phyloP scores from a whole-genome alignment of 2,329 filamentous ascomycete species.

The Alternaria consortialis region DNA sequence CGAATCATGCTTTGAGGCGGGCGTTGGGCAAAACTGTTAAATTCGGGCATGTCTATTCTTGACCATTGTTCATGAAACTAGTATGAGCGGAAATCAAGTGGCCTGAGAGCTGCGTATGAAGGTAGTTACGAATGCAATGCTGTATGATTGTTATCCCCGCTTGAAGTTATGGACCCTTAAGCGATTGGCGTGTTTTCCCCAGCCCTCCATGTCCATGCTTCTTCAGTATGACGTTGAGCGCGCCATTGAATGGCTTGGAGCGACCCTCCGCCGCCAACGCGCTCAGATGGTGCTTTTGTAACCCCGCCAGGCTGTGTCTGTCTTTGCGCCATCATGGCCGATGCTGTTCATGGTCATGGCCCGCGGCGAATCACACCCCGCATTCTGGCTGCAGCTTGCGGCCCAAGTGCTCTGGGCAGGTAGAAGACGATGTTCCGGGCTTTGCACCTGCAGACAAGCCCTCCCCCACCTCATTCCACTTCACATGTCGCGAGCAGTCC shows the following conservation, averaged over 20 bases:
- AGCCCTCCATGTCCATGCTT: conserved; percentile 2
- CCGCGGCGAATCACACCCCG: conserved; percentile 35
- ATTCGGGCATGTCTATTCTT: conserved; percentile 5
- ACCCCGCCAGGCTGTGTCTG: conserved; percentile 23
- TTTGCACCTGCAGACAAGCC: conserved; percentile 21
- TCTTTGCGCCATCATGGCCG: conserved; percentile 14
- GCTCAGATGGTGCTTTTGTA: not conserved
- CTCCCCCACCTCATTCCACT: conserved; percentile 25
- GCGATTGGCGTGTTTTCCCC: conserved; percentile 24
- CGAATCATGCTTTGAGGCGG: conserved; percentile 11
- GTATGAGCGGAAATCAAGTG: not conserved
- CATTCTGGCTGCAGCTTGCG: conserved; percentile 26
- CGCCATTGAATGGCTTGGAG: conserved; percentile 21
- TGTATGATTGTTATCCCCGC: not conserved
- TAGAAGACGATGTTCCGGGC: conserved; percentile 6
- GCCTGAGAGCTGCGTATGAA: conserved; percentile 1
- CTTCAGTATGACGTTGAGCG: conserved; percentile 27
- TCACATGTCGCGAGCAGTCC: conserved; percentile 13
- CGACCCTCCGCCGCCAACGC: conserved; percentile 13
- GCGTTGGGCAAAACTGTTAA: conserved; percentile 14
- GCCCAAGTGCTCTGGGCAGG: conserved; percentile 26
- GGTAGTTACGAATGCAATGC: conserved; percentile 9
- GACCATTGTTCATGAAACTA: conserved; percentile 8
- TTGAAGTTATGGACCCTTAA: conserved; percentile 11
- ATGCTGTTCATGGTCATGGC: conserved; percentile 20